These are phyloP conservation scores for Geum urbanum DNA, from an alignment of 306 rosid species.

Conservation along the genomic window DNA sequence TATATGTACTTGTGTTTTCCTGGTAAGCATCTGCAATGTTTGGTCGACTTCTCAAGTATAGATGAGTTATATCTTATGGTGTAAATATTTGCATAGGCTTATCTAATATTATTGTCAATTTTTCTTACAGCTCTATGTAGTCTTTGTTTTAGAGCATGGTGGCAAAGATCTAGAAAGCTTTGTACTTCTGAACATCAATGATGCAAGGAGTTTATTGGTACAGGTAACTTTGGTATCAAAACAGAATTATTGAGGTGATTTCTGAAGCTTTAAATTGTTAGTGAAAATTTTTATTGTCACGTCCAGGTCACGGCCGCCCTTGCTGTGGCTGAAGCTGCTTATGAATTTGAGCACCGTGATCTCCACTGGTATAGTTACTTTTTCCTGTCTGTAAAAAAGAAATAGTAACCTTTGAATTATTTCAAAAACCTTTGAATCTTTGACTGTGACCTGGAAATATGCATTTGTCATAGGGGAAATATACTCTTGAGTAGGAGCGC, in stretches of 20 bases:
- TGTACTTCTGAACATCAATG: conserved; percentile 64
- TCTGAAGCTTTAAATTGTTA: conserved; percentile 23
- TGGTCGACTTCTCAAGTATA: conserved; percentile 17
- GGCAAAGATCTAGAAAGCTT: conserved; percentile 94
- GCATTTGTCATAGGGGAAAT: conserved; percentile 68
- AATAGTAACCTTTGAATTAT: too few species aligned
- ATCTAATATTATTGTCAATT: conserved; percentile 25
- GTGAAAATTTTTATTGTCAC: conserved; percentile 15
- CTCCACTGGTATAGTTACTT: conserved; percentile 70
- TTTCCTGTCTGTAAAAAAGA: conserved; percentile 11
- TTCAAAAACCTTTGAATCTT: neutral
- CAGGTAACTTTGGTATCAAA: conserved; percentile 50
- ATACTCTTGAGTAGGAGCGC: conserved; percentile 68
- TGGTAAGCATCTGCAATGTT: conserved; percentile 5
- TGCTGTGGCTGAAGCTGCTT: conserved; percentile 95
- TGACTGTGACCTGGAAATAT: conserved; percentile 26
- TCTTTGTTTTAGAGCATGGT: conserved; percentile 73
- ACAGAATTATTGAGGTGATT: conserved; percentile 17
- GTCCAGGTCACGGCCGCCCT: conserved; percentile 74
- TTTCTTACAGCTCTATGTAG: conserved; percentile 55
- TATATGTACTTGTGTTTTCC: neutral
- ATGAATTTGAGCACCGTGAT: conserved; percentile 95
- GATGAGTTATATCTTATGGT: neutral
- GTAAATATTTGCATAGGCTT: neutral
- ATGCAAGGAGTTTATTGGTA: conserved; percentile 64